Conservation (phyloP, 148 eudicot species). For the Diospyros kaki region DNA sequence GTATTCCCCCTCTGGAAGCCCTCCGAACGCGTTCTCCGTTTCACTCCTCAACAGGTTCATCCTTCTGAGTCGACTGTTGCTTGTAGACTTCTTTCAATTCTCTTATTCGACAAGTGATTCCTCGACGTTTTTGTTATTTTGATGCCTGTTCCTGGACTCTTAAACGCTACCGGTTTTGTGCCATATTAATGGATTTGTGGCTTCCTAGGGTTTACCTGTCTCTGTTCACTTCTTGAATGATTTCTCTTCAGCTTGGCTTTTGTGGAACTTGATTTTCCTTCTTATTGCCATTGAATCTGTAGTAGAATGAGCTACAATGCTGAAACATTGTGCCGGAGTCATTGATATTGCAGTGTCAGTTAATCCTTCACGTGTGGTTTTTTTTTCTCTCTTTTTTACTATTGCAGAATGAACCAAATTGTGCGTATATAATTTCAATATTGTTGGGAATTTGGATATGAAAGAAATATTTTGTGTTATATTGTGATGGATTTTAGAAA, state of each 20-base stretch:
- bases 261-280: not conserved
- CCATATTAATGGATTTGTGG: not conserved
- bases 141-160: not conserved
- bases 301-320: not conserved
- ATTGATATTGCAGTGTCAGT: not conserved
- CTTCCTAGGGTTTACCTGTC: not conserved
- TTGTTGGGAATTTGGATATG: not conserved
- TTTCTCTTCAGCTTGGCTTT: not conserved
- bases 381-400: not conserved
- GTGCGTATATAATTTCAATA: not conserved
- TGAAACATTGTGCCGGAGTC: not conserved
- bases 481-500: not conserved
- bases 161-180: not conserved
- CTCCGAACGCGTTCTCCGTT: constrained; percentile 43
- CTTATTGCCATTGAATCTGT: not conserved
- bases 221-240: not conserved
- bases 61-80: not conserved
- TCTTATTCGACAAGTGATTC: not conserved
- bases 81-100: not conserved
- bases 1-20: constrained; percentile 42
- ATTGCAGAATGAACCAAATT: not conserved
- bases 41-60: constrained; percentile 37
- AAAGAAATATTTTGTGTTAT: not conserved
- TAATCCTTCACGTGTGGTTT: not conserved
- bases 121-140: not conserved